Percentiles rank a stretch among this genome's conserved stretches.
Conservation (phyloP, 768 basidiomycete species). For the Amylocystis lapponica region DNA sequence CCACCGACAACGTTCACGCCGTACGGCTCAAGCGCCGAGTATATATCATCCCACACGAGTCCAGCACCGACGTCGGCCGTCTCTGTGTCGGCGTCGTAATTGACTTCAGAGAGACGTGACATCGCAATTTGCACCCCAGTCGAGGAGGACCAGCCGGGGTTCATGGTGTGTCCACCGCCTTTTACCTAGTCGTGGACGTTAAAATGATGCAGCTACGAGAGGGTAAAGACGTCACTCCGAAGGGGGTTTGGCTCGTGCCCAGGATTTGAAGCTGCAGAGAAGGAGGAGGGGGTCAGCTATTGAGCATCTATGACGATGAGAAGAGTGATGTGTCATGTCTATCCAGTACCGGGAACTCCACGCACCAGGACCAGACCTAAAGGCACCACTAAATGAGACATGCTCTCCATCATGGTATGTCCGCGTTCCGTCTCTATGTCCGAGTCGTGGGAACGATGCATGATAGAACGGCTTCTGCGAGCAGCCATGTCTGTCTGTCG, state of each 20-base stretch:
- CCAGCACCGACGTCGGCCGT: slow-evolving; percentile 30
- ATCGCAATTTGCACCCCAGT: slow-evolving; percentile 30
- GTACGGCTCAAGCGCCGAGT: slow-evolving; percentile 42
- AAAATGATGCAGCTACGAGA: too few relatives aligned
- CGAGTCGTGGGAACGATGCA: too few relatives aligned
- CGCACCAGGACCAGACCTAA: too few relatives aligned
- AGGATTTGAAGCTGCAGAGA: slow-evolving; percentile 42
- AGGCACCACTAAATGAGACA: too few relatives aligned
- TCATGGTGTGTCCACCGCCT: slow-evolving; percentile 28
- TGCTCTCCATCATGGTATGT: too few relatives aligned
- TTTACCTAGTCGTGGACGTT: slow-evolving; percentile 22
- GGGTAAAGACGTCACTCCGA: slow-evolving; percentile 40
- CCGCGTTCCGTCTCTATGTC: too few relatives aligned
- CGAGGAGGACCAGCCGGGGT: slow-evolving; percentile 31
- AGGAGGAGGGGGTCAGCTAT: slow-evolving; percentile 31
- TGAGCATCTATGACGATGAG: background rate
- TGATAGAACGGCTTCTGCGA: too few relatives aligned
- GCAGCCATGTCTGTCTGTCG: too few relatives aligned
- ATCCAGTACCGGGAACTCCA: too few relatives aligned
- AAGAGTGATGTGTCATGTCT: too few relatives aligned
- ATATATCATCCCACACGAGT: slow-evolving; percentile 63
- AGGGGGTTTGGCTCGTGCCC: slow-evolving; percentile 38
- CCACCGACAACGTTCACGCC: slow-evolving; percentile 49
- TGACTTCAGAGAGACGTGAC: slow-evolving; percentile 23
- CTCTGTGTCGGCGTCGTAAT: slow-evolving; percentile 14